These are phyloP conservation scores for Boechera divaricarpa DNA, from an alignment of 345 rosid species.

Conservation along the genomic window DNA sequence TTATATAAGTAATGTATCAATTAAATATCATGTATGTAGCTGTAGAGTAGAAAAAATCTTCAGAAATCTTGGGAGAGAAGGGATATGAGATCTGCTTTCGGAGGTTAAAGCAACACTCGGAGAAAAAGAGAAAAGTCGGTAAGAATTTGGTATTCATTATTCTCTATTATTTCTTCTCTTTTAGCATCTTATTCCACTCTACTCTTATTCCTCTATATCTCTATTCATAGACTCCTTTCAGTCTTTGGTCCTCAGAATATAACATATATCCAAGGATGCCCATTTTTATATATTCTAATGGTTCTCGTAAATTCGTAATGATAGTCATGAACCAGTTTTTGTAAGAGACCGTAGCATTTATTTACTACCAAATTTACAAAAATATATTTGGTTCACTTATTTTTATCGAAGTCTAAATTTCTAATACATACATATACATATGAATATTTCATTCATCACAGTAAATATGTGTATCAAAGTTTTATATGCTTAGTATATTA, in stretches of 20 bases:
- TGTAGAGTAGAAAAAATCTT: conserved; percentile 5
- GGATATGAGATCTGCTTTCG: conserved; percentile 36
- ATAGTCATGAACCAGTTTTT: not conserved
- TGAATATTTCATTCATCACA: not conserved
- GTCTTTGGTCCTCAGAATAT: not conserved
- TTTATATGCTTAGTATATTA: not conserved
- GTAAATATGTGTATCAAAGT: not conserved
- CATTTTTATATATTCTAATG: not conserved
- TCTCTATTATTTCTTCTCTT: conserved; percentile 40
- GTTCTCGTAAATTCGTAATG: not conserved
- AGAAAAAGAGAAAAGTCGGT: conserved; percentile 30
- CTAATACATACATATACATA: not conserved
- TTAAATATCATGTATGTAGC: not conserved
- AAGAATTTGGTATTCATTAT: conserved; percentile 11
- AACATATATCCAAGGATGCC: conserved; percentile 4
- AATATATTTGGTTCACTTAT: not conserved
- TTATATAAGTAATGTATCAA: not conserved
- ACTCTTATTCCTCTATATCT: conserved; percentile 16
- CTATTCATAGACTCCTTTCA: conserved; percentile 2
- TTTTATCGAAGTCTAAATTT: not conserved
- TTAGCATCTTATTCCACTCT: conserved; percentile 25
- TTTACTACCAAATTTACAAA: not conserved
- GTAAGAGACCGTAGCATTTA: not conserved
- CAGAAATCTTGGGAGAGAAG: conserved; percentile 40
- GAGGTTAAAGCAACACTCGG: conserved; percentile 22